Conservation (phyloP, 2,329 filamentous ascomycete species). For the Corniculantispora saksenae region DNA sequence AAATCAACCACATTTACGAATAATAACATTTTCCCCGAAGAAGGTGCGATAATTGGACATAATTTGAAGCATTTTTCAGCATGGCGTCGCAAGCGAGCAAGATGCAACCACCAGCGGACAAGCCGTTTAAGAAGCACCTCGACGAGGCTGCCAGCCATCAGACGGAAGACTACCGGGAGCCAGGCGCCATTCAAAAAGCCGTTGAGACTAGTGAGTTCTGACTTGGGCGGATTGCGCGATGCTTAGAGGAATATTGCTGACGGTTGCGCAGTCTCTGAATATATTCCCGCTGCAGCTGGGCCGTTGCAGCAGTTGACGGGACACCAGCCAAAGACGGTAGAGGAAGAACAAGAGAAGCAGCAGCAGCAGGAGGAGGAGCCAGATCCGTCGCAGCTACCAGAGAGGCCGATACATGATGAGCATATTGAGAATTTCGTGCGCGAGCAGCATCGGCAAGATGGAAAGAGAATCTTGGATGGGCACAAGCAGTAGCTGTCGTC, state of each 20-base stretch:
- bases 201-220: neutral
- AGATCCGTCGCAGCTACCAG: constrained; percentile 38
- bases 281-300: constrained; percentile 44
- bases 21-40: neutral
- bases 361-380: constrained; percentile 6
- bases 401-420: constrained; percentile 46
- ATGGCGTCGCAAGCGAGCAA: neutral
- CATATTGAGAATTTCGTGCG: constrained; percentile 55
- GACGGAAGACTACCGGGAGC: constrained; percentile 10
- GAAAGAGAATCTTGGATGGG: constrained; percentile 29
- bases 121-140: constrained; percentile 17
- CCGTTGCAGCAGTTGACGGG: constrained; percentile 40
- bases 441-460: constrained; percentile 49
- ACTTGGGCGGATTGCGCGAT: neutral
- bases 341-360: constrained; percentile 20
- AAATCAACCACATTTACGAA: too few species aligned
- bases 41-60: neutral
- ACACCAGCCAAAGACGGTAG: constrained; percentile 21
- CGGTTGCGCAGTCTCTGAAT: constrained; percentile 39
- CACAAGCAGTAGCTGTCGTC: constrained; percentile 5
- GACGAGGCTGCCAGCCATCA: constrained; percentile 14
- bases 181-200: constrained; percentile 1
- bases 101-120: constrained; percentile 11
- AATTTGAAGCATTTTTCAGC: neutral
- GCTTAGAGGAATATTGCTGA: neutral